A percentile compares a stretch with the other conserved stretches of the same genome.
Evolutionary conservation across 164 flowering plant species (phyloP).

Genomic region (Platanus orientalis): DNA sequence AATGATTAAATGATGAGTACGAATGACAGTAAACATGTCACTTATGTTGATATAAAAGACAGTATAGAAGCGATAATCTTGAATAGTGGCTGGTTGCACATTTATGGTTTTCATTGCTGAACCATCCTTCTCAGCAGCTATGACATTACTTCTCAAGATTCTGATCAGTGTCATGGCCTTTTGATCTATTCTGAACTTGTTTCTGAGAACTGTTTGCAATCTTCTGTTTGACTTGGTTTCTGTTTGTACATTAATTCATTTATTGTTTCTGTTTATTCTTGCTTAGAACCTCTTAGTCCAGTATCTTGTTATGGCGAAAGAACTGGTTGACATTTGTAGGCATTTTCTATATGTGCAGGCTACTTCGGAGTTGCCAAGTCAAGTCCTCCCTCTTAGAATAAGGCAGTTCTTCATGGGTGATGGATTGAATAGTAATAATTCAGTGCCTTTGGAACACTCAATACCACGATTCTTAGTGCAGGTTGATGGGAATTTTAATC

Average conservation of each 20-base stretch:
- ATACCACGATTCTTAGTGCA: conserved; percentile 58
- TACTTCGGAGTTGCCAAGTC: conserved; percentile 67
- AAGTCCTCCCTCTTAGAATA: conserved; percentile 49
- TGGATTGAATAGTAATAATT: conserved; percentile 17
- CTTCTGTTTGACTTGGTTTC: background rate
- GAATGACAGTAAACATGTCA: too few relatives aligned
- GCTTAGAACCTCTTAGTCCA: background rate
- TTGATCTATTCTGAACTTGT: background rate
- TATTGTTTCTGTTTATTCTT: background rate
- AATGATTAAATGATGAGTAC: too few relatives aligned
- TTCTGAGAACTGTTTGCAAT: background rate
- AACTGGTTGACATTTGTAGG: background rate
- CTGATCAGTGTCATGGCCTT: background rate
- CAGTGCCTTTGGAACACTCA: conserved; percentile 25
- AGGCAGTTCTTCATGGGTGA: conserved; percentile 58
- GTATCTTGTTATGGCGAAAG: background rate
- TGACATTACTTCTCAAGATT: background rate
- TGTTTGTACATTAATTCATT: background rate
- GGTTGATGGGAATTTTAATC: conserved; percentile 54
- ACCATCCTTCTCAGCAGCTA: background rate
- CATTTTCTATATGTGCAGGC: conserved; percentile 48
- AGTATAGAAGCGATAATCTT: too few relatives aligned
- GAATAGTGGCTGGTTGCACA: too few relatives aligned
- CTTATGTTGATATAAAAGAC: too few relatives aligned
- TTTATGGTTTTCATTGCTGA: background rate